Evolutionary conservation across 164 flowering plant species (phyloP).

Genomic region (Dillenia suffruticosa): DNA sequence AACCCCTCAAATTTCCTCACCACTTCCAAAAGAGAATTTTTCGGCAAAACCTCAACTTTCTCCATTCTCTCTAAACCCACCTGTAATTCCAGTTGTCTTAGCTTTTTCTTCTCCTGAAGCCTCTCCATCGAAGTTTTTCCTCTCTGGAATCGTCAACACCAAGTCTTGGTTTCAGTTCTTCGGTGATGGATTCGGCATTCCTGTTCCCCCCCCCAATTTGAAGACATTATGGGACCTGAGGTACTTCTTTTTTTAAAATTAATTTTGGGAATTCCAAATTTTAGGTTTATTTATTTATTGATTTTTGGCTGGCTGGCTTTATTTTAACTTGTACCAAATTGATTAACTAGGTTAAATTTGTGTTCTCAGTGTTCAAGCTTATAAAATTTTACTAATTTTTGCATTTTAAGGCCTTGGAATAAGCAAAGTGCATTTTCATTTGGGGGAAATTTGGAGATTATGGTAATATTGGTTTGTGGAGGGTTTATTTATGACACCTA

Average conservation of each 20-base stretch:
- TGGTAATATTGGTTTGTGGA: too few species aligned
- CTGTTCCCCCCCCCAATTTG: conserved; percentile 84
- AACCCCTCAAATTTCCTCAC: conserved; percentile 7
- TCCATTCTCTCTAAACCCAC: conserved; percentile 23
- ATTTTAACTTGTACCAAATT: background rate
- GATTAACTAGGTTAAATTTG: too few species aligned
- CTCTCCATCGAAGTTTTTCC: conserved; percentile 33
- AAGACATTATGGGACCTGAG: conserved; percentile 84
- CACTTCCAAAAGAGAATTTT: conserved; percentile 39
- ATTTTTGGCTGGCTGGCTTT: background rate
- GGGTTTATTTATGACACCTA: too few species aligned
- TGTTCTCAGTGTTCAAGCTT: too few species aligned
- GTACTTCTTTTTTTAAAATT: conserved; percentile 20
- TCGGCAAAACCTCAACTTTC: conserved; percentile 35
- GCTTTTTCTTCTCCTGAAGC: conserved; percentile 21
- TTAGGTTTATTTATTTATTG: background rate
- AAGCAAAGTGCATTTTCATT: too few species aligned
- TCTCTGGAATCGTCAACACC: conserved; percentile 63
- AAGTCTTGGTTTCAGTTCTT: conserved; percentile 86
- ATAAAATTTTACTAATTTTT: too few species aligned
- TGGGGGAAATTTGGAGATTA: too few species aligned
- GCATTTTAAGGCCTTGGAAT: too few species aligned
- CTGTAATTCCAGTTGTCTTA: conserved; percentile 5
- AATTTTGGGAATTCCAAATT: background rate
- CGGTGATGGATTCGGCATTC: conserved; percentile 87